Evolutionary conservation across 495 filamentous ascomycete species (phyloP).

Genomic region (Penicillium maclennaniae): DNA sequence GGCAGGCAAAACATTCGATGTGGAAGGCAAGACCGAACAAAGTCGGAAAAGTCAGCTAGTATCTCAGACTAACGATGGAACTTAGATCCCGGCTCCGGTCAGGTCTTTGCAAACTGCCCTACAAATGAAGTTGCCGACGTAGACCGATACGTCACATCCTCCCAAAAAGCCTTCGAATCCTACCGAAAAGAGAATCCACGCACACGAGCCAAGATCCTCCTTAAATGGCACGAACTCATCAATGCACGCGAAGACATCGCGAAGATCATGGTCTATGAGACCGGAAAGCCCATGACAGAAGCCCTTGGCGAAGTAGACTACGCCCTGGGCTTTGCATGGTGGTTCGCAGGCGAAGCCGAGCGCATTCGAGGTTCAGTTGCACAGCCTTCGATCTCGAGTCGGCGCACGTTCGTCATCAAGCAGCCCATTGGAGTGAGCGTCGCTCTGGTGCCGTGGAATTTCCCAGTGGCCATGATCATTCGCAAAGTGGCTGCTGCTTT

Average conservation of each 20-base stretch:
- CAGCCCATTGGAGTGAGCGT: constrained; percentile 46
- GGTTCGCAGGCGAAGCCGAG: constrained; percentile 51
- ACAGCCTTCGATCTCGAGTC: constrained; percentile 28
- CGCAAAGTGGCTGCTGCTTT: constrained; percentile 59
- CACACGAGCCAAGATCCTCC: constrained; percentile 17
- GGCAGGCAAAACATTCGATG: constrained; percentile 3
- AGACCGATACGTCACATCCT: constrained; percentile 2
- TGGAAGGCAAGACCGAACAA: constrained; percentile 2
- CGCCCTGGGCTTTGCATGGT: constrained; percentile 45
- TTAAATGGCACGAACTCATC: constrained; percentile 29
- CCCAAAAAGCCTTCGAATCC: constrained; percentile 3
- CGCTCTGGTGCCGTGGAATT: constrained; percentile 42
- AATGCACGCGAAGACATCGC: constrained; percentile 44
- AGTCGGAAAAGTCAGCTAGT: neutral
- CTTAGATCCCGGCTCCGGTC: constrained; percentile 1
- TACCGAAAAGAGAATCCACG: constrained; percentile 11
- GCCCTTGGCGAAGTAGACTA: constrained; percentile 46
- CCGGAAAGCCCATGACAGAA: constrained; percentile 46
- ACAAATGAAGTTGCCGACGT: constrained; percentile 3
- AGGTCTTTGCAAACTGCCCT: constrained; percentile 7
- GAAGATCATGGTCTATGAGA: constrained; percentile 44
- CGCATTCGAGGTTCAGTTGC: constrained; percentile 39
- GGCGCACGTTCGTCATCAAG: constrained; percentile 46
- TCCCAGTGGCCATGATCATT: constrained; percentile 53
- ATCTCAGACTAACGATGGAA: neutral